Conservation (phyloP, 2,329 filamentous ascomycete genomes). For the Pseudovirgaria hyperparasitica region DNA sequence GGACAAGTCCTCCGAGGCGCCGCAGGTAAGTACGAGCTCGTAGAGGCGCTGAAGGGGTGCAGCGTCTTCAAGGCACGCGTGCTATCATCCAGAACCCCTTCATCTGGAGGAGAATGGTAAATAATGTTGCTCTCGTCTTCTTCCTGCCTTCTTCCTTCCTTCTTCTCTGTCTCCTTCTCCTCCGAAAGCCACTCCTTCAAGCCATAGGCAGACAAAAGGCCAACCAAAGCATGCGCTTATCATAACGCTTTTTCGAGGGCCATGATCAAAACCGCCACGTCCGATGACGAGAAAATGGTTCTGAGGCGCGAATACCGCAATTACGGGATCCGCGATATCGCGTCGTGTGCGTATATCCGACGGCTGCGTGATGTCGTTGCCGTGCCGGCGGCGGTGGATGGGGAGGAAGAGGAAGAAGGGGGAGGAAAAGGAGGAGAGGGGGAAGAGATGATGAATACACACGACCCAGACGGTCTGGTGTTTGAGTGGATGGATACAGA, state of each 20-base stretch:
- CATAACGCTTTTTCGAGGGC: no score
- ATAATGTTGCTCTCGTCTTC: background rate
- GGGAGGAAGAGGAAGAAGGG: no score
- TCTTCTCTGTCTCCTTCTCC: no score
- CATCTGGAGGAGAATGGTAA: conserved; percentile 6
- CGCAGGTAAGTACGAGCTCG: conserved; percentile 9
- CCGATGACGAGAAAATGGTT: conserved; percentile 4
- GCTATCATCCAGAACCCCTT: conserved; percentile 3
- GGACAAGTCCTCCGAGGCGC: conserved; percentile 8
- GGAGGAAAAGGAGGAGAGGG: no score
- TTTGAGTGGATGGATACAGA: conserved; percentile 14
- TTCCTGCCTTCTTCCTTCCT: conserved; percentile 4
- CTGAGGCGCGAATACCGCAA: conserved; percentile 9
- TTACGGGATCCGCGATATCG: conserved; percentile 7
- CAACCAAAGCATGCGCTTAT: no score
- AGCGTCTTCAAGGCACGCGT: conserved; percentile 10
- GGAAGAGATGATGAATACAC: no score
- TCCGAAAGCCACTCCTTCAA: no score
- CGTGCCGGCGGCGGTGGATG: conserved; percentile 2
- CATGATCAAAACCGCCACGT: conserved; percentile 8
- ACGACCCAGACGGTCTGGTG: conserved; percentile 9
- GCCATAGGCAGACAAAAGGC: no score
- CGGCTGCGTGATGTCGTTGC: conserved; percentile 7
- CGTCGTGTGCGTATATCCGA: conserved; percentile 9
- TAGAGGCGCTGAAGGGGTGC: conserved; percentile 6